Base-by-base conservation (phyloP, 495 filamentous ascomycete genomes). In the Xanthoparmelia taractica region DNA sequence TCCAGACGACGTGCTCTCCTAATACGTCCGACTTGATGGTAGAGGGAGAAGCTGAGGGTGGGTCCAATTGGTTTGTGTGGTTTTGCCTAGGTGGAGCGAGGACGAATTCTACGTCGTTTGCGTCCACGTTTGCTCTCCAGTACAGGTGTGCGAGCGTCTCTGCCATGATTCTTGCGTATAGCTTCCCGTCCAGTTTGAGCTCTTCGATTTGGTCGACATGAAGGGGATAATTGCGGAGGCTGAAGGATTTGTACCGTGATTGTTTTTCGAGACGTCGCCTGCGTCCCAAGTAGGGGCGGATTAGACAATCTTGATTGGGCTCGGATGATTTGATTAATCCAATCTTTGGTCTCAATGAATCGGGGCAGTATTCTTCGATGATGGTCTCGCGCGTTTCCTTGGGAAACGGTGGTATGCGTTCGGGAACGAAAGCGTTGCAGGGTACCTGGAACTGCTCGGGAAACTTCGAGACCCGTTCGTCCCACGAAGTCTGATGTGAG, bases 171-270 rank as follows among this genome's bases (percentile, higher is more conserved):
- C 20, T 4, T 23, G 41, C 41, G 41, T 45, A 45, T 2, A 45
- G 41, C 8, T 10, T 1, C 3, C 20, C 8, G 10, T 71, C 69
- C 12, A 80, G 65, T 0, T 66, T 70, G 0, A 83, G 57, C 11
- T 72, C 63, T 58, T 77, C 75, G 63, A 82, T 75, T 59, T 82
- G 77, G 59, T 82, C 74, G 3, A 77, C 45, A 63, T 82, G 77
- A 0, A 84, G 73, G 0, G 76, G 79, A 61, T 69, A 80, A 65
- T 83, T 82, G 6, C 75, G 71, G 17, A 82, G 66, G 27, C 67
- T 75, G 60, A 80, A 77, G 6, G 58, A 59, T 11, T 62, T 61
- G 40, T 69, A 71, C 29, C 59, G 63, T 23, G 61, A 58, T 23
- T 52, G 58, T 8, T 38, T 23, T 25, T 56, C 48, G 58, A 57